phyloP scores from a whole-genome alignment of 2,329 filamentous ascomycete genomes.

The Alternaria dauci region DNA sequence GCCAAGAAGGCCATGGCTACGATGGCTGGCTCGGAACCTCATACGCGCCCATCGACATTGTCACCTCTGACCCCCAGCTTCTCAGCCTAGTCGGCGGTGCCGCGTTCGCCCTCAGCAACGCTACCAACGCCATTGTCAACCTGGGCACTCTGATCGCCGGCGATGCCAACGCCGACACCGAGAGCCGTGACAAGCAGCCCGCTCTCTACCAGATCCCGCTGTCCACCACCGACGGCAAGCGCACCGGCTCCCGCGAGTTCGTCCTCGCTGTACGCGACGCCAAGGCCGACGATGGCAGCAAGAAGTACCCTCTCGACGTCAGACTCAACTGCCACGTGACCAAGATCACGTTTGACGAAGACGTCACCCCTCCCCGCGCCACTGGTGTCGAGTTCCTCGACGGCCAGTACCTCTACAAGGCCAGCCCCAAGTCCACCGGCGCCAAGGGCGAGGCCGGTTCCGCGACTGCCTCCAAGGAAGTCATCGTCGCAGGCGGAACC shows the following conservation, averaged over 20 bases:
- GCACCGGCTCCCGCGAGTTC: conserved; percentile 65
- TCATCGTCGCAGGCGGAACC: conserved; percentile 57
- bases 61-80: conserved; percentile 62
- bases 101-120: conserved; percentile 60
- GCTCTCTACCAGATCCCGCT: conserved; percentile 68
- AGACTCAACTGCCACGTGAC: conserved; percentile 70
- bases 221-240: conserved; percentile 57
- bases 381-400: conserved; percentile 55
- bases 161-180: conserved; percentile 61
- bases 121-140: conserved; percentile 45
- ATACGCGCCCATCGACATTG: conserved; percentile 60
- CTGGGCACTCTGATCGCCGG: conserved; percentile 52
- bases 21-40: conserved; percentile 65
- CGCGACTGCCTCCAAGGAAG: conserved; percentile 41
- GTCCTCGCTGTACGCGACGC: conserved; percentile 61
- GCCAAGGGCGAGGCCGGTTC: conserved; percentile 50
- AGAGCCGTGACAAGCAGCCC: conserved; percentile 56
- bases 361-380: conserved; percentile 63
- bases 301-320: conserved; percentile 66
- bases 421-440: conserved; percentile 48
- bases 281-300: conserved; percentile 59
- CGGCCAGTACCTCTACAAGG: conserved; percentile 54
- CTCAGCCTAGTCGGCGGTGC: conserved; percentile 62
- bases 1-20: conserved; percentile 62
- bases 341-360: conserved; percentile 71